phyloP scores from a whole-genome alignment of 2,329 filamentous ascomycete species.

The Grosmannia clavigera region DNA sequence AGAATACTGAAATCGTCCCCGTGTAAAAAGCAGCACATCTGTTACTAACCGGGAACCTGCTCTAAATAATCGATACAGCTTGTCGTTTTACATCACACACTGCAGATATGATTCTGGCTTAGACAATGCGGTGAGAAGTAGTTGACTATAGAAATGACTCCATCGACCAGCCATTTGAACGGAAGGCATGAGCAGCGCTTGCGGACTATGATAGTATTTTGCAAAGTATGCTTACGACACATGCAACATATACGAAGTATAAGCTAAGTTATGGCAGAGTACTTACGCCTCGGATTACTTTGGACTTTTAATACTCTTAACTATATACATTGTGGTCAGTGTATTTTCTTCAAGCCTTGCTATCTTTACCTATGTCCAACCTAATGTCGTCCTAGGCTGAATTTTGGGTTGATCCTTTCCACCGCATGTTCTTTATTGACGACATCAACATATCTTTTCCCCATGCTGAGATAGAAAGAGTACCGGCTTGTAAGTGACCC shows the following conservation, averaged over 20 bases:
- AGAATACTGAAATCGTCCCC: too few relatives aligned
- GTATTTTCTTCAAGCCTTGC: neutral
- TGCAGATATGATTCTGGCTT: slow-evolving; percentile 24
- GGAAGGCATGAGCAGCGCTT: slow-evolving; percentile 12
- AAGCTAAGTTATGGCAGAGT: slow-evolving; percentile 33
- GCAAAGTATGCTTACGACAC: slow-evolving; percentile 26
- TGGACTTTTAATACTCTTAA: slow-evolving; percentile 58
- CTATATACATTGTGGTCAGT: slow-evolving; percentile 50
- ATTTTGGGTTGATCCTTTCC: slow-evolving; percentile 69
- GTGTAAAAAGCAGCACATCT: neutral
- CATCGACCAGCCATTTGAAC: slow-evolving; percentile 7
- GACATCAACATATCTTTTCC: slow-evolving; percentile 78
- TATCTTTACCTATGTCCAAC: neutral
- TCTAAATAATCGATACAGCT: neutral
- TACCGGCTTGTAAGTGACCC: slow-evolving; percentile 53
- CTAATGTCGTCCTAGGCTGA: slow-evolving; percentile 35
- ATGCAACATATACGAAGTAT: neutral
- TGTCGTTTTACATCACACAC: neutral
- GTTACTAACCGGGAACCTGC: too few relatives aligned
- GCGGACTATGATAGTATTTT: slow-evolving; percentile 28
- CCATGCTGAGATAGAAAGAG: slow-evolving; percentile 71
- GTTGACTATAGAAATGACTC: slow-evolving; percentile 32
- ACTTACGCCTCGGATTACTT: slow-evolving; percentile 85
- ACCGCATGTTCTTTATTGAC: slow-evolving; percentile 85
- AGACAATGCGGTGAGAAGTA: slow-evolving; percentile 25